Conservation (phyloP, 2,329 filamentous ascomycete genomes). For the Colletotrichum horii region DNA sequence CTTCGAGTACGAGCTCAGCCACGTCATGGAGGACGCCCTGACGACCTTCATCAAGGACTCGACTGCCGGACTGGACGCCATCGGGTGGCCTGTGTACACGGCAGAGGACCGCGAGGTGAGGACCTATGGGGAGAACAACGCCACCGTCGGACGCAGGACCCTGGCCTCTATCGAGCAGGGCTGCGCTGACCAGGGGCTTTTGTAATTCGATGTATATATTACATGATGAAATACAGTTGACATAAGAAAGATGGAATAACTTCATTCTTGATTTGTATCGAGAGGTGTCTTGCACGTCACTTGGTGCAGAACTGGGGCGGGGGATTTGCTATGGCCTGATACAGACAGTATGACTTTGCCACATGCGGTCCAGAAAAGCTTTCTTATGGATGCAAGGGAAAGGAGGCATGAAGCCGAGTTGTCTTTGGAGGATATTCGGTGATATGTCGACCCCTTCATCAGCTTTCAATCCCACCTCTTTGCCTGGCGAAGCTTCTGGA, state of each 20-base stretch:
- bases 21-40: slow-evolving; percentile 19
- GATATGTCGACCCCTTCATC: background rate
- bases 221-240: background rate
- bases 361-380: background rate
- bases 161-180: slow-evolving; percentile 6
- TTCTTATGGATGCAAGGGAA: background rate
- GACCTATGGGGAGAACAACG: slow-evolving; percentile 13
- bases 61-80: background rate
- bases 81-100: slow-evolving; percentile 12
- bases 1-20: slow-evolving; percentile 19
- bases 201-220: background rate
- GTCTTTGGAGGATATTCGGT: background rate
- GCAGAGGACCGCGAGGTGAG: slow-evolving; percentile 1
- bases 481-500: background rate
- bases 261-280: accelerated
- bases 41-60: slow-evolving; percentile 13
- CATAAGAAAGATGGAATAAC: background rate
- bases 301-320: background rate
- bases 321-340: background rate
- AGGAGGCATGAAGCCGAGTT: accelerated
- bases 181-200: background rate
- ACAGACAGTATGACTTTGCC: too few relatives aligned
- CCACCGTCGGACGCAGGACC: background rate
- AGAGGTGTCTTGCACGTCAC: too few relatives aligned
- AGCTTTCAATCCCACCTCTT: background rate